Evolutionary conservation across 2,329 filamentous ascomycete genomes (phyloP), one percentile per base, ranked within the genome.

Genomic region (Aspergillus costaricaensis): DNA sequence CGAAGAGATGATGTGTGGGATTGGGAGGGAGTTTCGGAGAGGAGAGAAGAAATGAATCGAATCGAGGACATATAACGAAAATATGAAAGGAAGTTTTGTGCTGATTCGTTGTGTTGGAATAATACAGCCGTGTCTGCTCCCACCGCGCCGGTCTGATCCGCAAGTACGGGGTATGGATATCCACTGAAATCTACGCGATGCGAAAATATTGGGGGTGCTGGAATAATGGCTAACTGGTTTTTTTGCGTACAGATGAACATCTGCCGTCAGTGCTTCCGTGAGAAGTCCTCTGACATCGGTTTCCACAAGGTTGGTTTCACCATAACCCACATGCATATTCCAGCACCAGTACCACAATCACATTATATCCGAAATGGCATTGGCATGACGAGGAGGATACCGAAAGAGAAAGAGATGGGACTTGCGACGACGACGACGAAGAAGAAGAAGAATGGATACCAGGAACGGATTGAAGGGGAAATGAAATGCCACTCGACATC

Each of bases 101-200:
- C 65, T 64, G 63, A 65, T 59, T 57, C 55, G 60, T 59, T 59
- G 55, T 53, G 62, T 57, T 55, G 62, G 51, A 44, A n/a, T 32
- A 27, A 17, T 44, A 61, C 57, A 91, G 88, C 86, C 89, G 88
- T 78, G 88, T 91, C 79, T 91, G 88, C 91, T 92, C 92, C 79
- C 94, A 99, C 91, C 89, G 87, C 79, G 94, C 95, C 78, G 95
- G 95, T 96, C 89, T 99, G 74, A 96, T 99, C 88, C 93, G 95
- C 86, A 99, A 99, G 86, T 99, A 99, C 86, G 94, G 95, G 77
- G 75, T 77, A 75, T 72, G 74, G 60, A 67, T 58, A 68, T 17
- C 19, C 23, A 19, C 10, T 23, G 15, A 36, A 49, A 47, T 38
- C 32, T 51, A 9, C 32, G 27, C 50, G 17, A 23, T 23, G 25